Conservation (phyloP, 176 grass and related monocot species). For the Cymbopogon citratus region DNA sequence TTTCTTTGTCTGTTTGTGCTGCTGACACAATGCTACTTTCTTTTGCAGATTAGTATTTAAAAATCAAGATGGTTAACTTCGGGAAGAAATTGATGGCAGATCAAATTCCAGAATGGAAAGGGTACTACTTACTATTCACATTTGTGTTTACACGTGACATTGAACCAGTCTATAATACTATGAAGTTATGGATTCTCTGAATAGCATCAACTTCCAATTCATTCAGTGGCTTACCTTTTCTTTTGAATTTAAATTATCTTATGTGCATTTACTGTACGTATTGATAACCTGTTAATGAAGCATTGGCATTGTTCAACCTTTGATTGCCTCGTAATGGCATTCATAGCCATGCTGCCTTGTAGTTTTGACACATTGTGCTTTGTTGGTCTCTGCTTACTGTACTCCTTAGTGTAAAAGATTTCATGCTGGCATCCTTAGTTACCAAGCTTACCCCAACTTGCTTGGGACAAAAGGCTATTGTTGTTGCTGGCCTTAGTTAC, state of each 20-base stretch:
- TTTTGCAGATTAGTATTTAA: constrained; percentile 27
- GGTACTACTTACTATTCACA: constrained; percentile 36
- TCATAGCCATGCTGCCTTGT: neutral
- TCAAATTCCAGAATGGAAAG: constrained; percentile 77
- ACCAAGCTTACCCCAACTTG: no score
- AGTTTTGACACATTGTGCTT: neutral
- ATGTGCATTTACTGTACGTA: neutral
- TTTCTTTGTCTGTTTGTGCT: neutral
- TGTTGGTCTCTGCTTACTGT: neutral
- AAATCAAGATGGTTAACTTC: constrained; percentile 86
- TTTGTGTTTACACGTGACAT: neutral
- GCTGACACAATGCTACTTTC: constrained; percentile 22
- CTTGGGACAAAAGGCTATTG: no score
- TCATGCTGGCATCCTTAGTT: neutral
- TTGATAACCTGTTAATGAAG: neutral
- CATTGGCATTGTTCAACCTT: neutral
- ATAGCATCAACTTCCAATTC: neutral
- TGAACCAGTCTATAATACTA: neutral
- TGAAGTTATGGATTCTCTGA: neutral
- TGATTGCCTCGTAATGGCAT: neutral
- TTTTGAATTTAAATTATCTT: neutral
- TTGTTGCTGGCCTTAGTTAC: neutral
- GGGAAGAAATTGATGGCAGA: constrained; percentile 73
- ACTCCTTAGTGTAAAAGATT: neutral
- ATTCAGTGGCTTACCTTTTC: neutral